Evolutionary conservation across 2,329 filamentous ascomycete species (phyloP), one percentile per base, ranked within the genome.

Genomic region (Monilinia fructigena): DNA sequence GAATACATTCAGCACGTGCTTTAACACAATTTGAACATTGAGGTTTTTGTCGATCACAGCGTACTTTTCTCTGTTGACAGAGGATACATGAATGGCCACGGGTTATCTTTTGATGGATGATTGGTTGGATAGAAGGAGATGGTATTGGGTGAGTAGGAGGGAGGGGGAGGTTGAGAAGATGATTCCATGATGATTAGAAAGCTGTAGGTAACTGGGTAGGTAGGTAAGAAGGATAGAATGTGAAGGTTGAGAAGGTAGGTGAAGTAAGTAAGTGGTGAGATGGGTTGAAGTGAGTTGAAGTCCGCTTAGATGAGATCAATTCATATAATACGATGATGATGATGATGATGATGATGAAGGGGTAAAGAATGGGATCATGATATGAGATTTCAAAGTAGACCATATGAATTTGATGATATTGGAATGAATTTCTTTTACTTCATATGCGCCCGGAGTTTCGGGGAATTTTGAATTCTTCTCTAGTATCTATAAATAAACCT

Each of bases 61-160:
- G 70, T 6, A 75, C 73, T 66, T 76, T 76, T 20, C 74, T 68
- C 56, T 75, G 73, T 60, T 74, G 73, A 68, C 74, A 76, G 50
- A 75, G 63, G n/a, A 75, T 63, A 62, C 73, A 74, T 20, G 70
- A 70, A 55, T 72, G 72, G 11, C 69, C 71, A 50, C 71, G 68
- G 16, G 70, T 72, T 50, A 71, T 71, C 58, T 71, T 73, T 18
- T 64, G 45, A 26, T 63, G 55, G 31, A 53, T 47, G 31, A 35
- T 8, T 23, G 20, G 52, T 47, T 47, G 45, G 48, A 2, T 55
- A n/a, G 66, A 26, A 12, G 59, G 61, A 31, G 40, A 58, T n/a
- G 45, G 50, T 45, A 16, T 31, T 6, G 26, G n/a, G 1, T 42
- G 11, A 23, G 12, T 40, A 5, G 26, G 26, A 64, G 52, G 31